Percentiles rank a stretch among this genome's conserved stretches.
Conservation (phyloP, 805 yeast species). For the Maudiozyma saulgeensis region DNA sequence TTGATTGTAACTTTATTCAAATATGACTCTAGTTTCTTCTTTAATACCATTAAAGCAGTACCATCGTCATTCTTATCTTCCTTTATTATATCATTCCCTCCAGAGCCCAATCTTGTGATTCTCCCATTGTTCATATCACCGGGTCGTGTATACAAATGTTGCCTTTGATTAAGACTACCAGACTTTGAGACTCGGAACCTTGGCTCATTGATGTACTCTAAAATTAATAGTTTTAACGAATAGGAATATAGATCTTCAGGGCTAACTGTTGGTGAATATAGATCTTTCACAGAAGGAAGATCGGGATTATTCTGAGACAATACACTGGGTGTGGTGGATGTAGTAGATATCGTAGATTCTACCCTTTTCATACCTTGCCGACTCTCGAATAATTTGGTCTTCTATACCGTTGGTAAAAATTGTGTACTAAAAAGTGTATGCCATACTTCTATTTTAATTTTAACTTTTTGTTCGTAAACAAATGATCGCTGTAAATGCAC, state of each 20-base stretch:
- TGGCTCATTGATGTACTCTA: constrained; percentile 58
- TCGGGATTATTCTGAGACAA: not conserved
- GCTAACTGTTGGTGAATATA: constrained; percentile 3
- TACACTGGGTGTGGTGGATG: no score
- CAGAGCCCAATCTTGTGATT: not conserved
- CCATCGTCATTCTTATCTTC: not conserved
- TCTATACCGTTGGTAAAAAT: no score
- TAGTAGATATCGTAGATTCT: constrained; percentile 2
- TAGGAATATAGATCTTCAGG: constrained; percentile 37
- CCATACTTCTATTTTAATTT: not conserved
- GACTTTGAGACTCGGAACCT: constrained; percentile 35
- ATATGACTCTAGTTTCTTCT: constrained; percentile 29
- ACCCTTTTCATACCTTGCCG: constrained; percentile 7
- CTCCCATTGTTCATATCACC: not conserved
- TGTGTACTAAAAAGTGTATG: not conserved
- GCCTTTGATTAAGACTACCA: not conserved
- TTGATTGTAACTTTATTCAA: constrained; percentile 41
- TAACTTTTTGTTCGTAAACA: not conserved
- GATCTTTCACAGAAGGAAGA: constrained; percentile 1
- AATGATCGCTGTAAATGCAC: not conserved
- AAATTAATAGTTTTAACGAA: constrained; percentile 43
- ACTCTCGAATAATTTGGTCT: not conserved
- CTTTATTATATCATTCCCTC: not conserved
- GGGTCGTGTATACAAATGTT: not conserved
- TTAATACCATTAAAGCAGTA: not conserved